phyloP scores from a whole-genome alignment of 1,284 basidiomycete genomes.

The Heterobasidion occidentale region DNA sequence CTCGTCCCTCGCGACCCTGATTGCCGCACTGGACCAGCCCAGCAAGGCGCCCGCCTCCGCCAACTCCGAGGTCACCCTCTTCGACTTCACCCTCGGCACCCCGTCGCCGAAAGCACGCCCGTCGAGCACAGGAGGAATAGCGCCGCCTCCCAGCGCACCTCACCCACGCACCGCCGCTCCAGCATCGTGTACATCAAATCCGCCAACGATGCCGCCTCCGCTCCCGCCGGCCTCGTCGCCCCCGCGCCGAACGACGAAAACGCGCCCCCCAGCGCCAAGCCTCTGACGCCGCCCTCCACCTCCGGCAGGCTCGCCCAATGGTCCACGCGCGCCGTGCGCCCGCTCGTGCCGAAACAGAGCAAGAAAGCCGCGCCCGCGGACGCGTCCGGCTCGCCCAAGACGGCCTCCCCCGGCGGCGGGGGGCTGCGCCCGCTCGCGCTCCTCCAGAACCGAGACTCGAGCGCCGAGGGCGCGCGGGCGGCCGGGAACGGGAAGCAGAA shows the following conservation, averaged over 20 bases:
- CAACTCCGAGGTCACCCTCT: constrained; percentile 50
- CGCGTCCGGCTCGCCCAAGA: constrained; percentile 23
- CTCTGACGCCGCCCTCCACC: constrained; percentile 8
- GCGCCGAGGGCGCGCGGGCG: constrained; percentile 20
- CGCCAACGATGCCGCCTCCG: constrained; percentile 26
- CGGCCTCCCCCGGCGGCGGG: constrained; percentile 26
- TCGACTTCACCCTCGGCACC: constrained; percentile 31
- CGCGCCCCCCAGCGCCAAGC: not conserved
- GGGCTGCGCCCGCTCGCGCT: constrained; percentile 57
- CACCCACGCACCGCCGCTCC: constrained; percentile 30
- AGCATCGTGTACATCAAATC: constrained; percentile 60
- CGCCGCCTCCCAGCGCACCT: constrained; percentile 20
- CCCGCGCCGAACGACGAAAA: not conserved
- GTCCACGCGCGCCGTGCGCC: constrained; percentile 40
- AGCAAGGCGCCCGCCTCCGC: constrained; percentile 36
- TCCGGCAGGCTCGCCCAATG: constrained; percentile 36
- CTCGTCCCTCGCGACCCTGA: constrained; percentile 39
- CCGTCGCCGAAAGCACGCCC: constrained; percentile 55
- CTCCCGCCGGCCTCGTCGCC: constrained; percentile 10
- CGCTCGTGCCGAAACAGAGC: constrained; percentile 42
- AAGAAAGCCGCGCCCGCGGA: constrained; percentile 29
- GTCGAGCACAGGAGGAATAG: constrained; percentile 34
- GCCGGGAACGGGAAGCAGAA: constrained; percentile 42
- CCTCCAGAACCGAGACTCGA: constrained; percentile 49
- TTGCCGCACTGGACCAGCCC: constrained; percentile 24